Evolutionary conservation across 2,329 filamentous ascomycete species (phyloP).

Genomic region (Phoma herbarum): DNA sequence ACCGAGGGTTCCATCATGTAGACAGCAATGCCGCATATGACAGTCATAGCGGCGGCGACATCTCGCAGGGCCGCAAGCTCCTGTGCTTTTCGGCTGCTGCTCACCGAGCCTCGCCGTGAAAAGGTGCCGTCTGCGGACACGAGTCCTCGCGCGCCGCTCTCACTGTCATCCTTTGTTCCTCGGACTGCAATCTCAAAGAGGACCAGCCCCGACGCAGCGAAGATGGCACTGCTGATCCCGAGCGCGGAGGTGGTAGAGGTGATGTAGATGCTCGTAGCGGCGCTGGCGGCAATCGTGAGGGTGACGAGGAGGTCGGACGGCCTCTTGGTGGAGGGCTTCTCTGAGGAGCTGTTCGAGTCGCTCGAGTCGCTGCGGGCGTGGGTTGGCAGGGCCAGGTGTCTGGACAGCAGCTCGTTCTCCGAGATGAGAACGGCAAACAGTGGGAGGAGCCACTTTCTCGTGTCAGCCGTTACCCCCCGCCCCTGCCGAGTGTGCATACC

Average conservation of each 20-base stretch:
- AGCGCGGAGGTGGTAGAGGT: conserved; percentile 50
- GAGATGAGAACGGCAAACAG: conserved; percentile 44
- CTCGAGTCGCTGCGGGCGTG: conserved; percentile 32
- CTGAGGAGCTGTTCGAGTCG: conserved; percentile 22
- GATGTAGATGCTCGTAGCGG: conserved; percentile 47
- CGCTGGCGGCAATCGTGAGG: conserved; percentile 48
- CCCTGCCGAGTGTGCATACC: conserved; percentile 37
- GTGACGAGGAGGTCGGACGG: conserved; percentile 46
- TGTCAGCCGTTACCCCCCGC: not conserved
- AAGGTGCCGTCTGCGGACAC: conserved; percentile 50
- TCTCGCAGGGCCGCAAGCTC: conserved; percentile 44
- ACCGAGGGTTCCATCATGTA: conserved; percentile 43
- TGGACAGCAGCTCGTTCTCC: conserved; percentile 38
- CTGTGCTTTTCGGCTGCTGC: conserved; percentile 35
- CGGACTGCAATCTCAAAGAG: conserved; percentile 51
- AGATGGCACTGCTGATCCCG: conserved; percentile 54
- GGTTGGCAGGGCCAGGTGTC: conserved; percentile 36
- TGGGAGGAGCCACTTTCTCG: conserved; percentile 45
- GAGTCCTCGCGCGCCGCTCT: conserved; percentile 38
- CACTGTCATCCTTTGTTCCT: conserved; percentile 34
- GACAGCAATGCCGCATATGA: conserved; percentile 40
- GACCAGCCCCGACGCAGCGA: conserved; percentile 52
- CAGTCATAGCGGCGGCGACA: conserved; percentile 36
- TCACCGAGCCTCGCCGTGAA: conserved; percentile 34
- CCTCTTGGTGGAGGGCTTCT: conserved; percentile 30